Evolutionary conservation across 2,329 filamentous ascomycete species (phyloP).

Genomic region (Clonostachys rhizophaga): DNA sequence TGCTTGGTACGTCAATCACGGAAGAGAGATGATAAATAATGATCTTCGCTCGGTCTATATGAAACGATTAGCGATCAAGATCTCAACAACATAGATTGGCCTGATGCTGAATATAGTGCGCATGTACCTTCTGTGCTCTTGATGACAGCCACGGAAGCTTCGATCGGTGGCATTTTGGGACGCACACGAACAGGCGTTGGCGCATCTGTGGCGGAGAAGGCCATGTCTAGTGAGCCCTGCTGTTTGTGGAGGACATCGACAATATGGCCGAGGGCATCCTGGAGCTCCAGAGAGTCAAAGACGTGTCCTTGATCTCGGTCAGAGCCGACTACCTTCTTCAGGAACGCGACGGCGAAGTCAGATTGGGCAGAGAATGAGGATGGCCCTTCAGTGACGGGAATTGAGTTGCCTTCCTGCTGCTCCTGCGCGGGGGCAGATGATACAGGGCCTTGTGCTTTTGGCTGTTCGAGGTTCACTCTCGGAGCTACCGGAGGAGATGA

Average conservation of each 20-base stretch:
- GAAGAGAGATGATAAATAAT: neutral
- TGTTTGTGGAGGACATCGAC: neutral
- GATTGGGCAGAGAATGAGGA: neutral
- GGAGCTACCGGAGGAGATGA: neutral
- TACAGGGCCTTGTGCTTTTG: too few species aligned
- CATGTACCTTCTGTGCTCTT: neutral
- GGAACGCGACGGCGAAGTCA: neutral
- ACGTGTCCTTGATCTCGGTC: neutral
- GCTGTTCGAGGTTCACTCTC: too few species aligned
- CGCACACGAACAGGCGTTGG: neutral
- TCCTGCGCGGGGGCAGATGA: too few species aligned
- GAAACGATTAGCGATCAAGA: neutral
- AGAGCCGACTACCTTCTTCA: neutral
- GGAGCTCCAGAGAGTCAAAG: neutral
- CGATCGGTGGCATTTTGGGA: neutral
- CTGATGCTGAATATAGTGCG: too few species aligned
- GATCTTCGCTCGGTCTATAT: neutral
- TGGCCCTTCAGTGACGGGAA: neutral
- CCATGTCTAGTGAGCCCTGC: neutral
- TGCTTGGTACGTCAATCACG: constrained; percentile 2
- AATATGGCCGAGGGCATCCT: neutral
- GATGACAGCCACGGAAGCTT: neutral
- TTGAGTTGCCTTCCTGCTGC: neutral
- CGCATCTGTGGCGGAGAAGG: neutral
- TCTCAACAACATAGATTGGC: neutral